Evolutionary conservation across 2,329 filamentous ascomycete genomes (phyloP).

Genomic region (Aspergillus hortae): DNA sequence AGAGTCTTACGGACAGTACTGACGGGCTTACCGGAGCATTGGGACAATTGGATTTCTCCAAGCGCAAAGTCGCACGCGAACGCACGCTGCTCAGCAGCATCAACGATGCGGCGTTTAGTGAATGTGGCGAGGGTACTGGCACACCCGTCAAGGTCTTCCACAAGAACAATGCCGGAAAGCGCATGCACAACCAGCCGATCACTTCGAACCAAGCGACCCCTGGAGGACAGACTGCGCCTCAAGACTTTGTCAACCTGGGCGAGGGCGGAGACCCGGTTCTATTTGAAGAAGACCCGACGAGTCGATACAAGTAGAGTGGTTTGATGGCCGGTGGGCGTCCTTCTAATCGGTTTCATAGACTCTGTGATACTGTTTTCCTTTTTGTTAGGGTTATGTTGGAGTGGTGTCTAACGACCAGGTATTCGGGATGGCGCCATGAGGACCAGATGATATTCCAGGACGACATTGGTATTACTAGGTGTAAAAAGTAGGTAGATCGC

Average conservation of each 20-base stretch:
- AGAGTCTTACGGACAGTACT: constrained; percentile 76
- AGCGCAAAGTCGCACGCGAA: constrained; percentile 74
- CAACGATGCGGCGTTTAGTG: constrained; percentile 67
- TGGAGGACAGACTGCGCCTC: constrained; percentile 61
- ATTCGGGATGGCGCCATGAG: no score
- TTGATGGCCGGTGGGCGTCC: neutral
- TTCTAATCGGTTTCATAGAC: neutral
- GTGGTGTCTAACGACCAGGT: neutral
- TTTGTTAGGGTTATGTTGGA: neutral
- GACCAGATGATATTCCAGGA: no score
- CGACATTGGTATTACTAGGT: no score
- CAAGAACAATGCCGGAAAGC: constrained; percentile 60
- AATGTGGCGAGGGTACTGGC: constrained; percentile 55
- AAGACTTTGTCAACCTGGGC: constrained; percentile 80
- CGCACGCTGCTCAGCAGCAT: constrained; percentile 79
- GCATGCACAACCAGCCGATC: constrained; percentile 39
- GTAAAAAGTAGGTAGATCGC: no score
- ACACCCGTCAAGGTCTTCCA: constrained; percentile 68
- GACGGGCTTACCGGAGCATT: constrained; percentile 89
- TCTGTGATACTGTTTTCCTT: neutral
- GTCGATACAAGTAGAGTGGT: constrained; percentile 28
- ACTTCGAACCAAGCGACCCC: constrained; percentile 12
- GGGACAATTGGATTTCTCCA: constrained; percentile 75
- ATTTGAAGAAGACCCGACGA: constrained; percentile 60
- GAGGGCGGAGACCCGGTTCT: constrained; percentile 79